Conservation (phyloP, 1,139 yeast species). For the Geotrichum restrictum region DNA sequence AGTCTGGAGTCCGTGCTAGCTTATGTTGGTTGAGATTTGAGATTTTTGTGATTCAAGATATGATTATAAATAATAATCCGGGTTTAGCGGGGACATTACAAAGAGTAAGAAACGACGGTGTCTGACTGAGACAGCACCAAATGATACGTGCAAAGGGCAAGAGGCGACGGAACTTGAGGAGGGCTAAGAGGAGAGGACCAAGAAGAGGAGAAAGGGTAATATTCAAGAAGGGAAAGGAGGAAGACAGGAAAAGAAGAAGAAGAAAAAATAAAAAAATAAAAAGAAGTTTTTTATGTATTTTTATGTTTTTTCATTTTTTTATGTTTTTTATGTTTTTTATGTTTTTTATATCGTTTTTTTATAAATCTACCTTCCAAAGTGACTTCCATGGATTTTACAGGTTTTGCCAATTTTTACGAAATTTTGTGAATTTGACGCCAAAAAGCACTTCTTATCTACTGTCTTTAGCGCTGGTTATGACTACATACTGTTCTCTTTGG, state of each 20-base stretch:
- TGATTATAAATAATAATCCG: neutral
- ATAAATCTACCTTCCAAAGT: no score
- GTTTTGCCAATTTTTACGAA: no score
- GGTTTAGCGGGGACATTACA: slow-evolving; percentile 1
- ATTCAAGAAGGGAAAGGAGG: neutral
- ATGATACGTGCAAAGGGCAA: neutral
- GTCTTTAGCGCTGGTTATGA: no score
- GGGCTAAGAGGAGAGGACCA: neutral
- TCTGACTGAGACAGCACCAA: neutral
- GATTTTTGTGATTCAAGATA: neutral
- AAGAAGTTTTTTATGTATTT: neutral
- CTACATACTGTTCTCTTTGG: no score
- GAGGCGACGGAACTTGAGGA: neutral
- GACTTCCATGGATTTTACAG: no score
- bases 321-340: no score
- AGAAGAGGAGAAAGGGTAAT: neutral
- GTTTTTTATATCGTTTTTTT: no score
- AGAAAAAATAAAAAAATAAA: neutral
- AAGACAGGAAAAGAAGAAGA: neutral
- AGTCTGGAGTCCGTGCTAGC: neutral
- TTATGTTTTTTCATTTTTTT: no score
- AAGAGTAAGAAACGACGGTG: neutral
- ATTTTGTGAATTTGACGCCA: no score
- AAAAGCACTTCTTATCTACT: no score
- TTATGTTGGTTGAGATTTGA: neutral